Evolutionary conservation across 2,329 filamentous ascomycete species (phyloP).

Genomic region (Triangularia verruculosa): DNA sequence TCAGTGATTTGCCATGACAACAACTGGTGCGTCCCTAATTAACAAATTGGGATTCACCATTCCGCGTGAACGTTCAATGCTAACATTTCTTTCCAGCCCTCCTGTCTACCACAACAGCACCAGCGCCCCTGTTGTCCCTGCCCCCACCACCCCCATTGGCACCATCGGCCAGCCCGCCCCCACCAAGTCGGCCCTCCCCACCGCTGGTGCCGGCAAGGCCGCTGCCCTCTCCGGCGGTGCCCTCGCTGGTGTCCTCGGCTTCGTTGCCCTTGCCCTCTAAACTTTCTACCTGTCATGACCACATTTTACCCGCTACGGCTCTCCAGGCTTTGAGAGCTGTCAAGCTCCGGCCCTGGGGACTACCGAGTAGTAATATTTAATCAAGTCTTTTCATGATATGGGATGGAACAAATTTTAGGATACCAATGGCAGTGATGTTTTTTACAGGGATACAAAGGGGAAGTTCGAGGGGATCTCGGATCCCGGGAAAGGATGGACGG

Average conservation of each 20-base stretch:
- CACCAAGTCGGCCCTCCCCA: conserved; percentile 38
- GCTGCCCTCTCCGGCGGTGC: conserved; percentile 56
- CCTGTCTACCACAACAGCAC: conserved; percentile 40
- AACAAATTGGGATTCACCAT: conserved; percentile 5
- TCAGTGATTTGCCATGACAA: conserved; percentile 52
- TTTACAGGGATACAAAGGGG: neutral
- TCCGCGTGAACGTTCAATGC: conserved; percentile 7
- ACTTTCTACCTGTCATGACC: conserved; percentile 30
- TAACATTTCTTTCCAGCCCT: conserved; percentile 20
- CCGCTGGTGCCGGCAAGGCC: conserved; percentile 55
- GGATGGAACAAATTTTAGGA: neutral
- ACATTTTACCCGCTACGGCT: conserved; percentile 4
- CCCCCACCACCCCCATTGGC: conserved; percentile 33
- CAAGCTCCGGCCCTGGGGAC: neutral
- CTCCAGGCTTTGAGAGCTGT: neutral
- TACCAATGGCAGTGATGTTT: neutral
- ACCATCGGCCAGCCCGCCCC: conserved; percentile 27
- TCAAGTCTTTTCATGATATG: conserved; percentile 6
- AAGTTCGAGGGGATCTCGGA: neutral
- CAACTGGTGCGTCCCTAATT: conserved; percentile 47
- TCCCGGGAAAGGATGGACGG: neutral
- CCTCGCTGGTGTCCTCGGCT: conserved; percentile 58
- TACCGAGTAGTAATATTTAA: conserved; percentile 12
- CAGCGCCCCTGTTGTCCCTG: conserved; percentile 33
- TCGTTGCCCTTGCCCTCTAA: conserved; percentile 60